A percentile compares a stretch with the other conserved stretches of the same genome.
Evolutionary conservation across 75 land plant genomes (phyloP).

Genomic region (Selaginella tamariscina): DNA sequence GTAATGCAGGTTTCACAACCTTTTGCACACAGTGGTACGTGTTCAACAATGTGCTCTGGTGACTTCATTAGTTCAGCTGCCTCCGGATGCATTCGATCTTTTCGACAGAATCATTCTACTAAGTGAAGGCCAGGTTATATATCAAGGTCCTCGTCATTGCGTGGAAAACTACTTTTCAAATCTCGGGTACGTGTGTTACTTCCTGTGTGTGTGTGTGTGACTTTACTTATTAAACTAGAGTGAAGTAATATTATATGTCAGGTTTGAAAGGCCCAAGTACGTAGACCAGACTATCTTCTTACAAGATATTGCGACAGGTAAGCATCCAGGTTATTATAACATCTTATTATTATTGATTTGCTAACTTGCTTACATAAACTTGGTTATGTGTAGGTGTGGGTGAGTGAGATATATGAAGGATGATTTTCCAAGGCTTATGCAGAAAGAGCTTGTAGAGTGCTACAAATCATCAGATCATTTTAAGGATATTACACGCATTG

Average conservation of each 20-base stretch:
- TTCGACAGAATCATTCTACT: conserved; percentile 33
- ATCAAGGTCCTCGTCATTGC: conserved; percentile 39
- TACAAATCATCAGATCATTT: neutral
- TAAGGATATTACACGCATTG: neutral
- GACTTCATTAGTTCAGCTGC: neutral
- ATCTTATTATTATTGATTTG: too few species aligned
- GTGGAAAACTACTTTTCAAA: conserved; percentile 30
- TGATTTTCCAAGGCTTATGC: neutral
- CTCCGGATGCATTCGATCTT: conserved; percentile 13
- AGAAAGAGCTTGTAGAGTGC: neutral
- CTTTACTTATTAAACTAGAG: neutral
- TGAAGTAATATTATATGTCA: too few species aligned
- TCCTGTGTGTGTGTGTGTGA: neutral
- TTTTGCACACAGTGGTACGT: conserved; percentile 9
- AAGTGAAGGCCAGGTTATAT: conserved; percentile 27
- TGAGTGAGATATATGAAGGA: neutral
- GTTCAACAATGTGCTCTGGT: neutral
- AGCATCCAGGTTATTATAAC: too few species aligned
- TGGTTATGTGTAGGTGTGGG: too few species aligned
- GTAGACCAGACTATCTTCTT: neutral
- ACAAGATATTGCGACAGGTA: neutral
- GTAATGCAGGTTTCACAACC: neutral
- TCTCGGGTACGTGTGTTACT: conserved; percentile 25
- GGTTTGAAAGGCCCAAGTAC: neutral
- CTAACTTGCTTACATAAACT: too few species aligned